These are phyloP conservation scores for Thelephora terrestris DNA, from an alignment of 1,284 basidiomycete genomes.

Conservation along the genomic window DNA sequence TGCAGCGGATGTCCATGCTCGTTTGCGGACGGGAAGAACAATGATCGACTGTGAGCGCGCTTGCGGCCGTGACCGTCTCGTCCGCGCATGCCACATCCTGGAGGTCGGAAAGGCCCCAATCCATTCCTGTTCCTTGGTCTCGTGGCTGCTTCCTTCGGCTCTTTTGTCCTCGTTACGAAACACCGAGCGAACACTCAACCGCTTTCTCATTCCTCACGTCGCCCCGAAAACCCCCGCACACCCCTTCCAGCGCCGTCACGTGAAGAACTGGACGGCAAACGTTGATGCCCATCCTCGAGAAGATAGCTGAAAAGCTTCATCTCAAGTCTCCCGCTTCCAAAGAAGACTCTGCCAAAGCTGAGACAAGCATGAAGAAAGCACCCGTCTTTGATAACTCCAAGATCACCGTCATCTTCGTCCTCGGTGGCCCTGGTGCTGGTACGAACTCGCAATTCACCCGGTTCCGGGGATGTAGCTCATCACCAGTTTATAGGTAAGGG, in stretches of 20 bases:
- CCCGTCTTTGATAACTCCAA: conserved; percentile 65
- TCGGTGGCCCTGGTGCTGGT: conserved; percentile 96
- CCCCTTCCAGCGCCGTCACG: conserved; percentile 37
- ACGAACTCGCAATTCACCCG: conserved; percentile 14
- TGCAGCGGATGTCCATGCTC: conserved; percentile 48
- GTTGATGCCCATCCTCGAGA: conserved; percentile 31
- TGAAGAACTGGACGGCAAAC: conserved; percentile 19
- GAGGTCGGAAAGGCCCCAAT: conserved; percentile 39
- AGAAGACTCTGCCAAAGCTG: not conserved
- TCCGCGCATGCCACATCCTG: conserved; percentile 7
- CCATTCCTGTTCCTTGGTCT: conserved; percentile 51
- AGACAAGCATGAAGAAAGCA: conserved; percentile 3
- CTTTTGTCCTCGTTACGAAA: conserved; percentile 46
- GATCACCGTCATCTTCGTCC: conserved; percentile 89
- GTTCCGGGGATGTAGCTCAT: conserved; percentile 2
- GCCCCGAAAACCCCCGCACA: conserved; percentile 54
- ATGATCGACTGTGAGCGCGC: too few species aligned
- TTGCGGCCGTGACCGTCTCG: not conserved
- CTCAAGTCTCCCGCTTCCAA: conserved; percentile 16
- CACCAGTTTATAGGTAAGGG: conserved; percentile 70
- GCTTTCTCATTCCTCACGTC: conserved; percentile 51
- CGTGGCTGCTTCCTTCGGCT: conserved; percentile 41
- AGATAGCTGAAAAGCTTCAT: conserved; percentile 38
- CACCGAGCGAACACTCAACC: conserved; percentile 47
- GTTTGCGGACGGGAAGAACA: not conserved